Base-by-base conservation (phyloP, 495 filamentous ascomycete species). In the Durotheca rogersii region DNA sequence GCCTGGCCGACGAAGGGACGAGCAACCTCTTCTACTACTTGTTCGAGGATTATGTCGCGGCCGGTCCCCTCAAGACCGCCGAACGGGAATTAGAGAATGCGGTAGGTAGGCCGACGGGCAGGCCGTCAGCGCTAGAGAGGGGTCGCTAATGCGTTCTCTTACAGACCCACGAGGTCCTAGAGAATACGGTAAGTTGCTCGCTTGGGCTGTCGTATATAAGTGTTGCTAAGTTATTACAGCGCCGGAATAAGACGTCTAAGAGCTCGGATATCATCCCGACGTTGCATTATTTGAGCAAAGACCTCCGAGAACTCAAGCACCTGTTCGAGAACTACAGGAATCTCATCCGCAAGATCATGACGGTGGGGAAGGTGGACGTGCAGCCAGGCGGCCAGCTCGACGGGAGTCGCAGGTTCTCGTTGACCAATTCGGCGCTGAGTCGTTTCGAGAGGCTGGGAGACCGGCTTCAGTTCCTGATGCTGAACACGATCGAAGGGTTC, bases 1-100 rank as follows among this genome's bases (percentile, higher is more conserved):
- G 52, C 43, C 44, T 66, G 11, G 71, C 69, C n/a, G 64, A 64
- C 7, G 85, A 90, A 56, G 78, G 81, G 2, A 76, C 89, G 0
- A 88, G 88, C 50, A 67, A 90, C 20, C 73, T 95, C 9, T 88
- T 92, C 58, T 92, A 89, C 64, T 93, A 91, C 61, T 75, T 95
- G 4, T 94, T 93, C 56, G 89, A 95, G 56, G 88, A 93, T 65
- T 94, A 69, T 18, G 58, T 62, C 25, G 59, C 64, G 1, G 64
- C 64, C 2, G 57, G 49, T 1, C 64, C 59, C 19, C 41, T 69
- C 17, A 87, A 86, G 30, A 89, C 84, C 0, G 74, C 94, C 10
- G 78, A 94, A 15, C 83, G 89, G 52, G 87, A 85, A 19, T 62
- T 95, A 21, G 86, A 92, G 58, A 80, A 83, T 39, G 83, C 86